phyloP scores from a whole-genome alignment of 2,329 filamentous ascomycete species.

The Albifimbria verrucaria region DNA sequence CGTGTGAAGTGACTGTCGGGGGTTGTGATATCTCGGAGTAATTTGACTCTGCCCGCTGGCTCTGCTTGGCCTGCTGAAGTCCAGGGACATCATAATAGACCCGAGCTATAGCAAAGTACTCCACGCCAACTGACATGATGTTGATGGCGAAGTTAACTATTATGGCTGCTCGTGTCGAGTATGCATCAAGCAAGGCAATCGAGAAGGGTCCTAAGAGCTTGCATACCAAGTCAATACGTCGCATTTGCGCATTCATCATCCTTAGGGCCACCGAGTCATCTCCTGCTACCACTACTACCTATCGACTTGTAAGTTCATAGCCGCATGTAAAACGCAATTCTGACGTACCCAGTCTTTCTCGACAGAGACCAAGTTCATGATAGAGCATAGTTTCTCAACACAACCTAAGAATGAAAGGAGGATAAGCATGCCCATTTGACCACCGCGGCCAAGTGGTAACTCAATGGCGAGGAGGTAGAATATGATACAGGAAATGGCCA shows the following conservation, averaged over 20 bases:
- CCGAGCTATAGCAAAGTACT: slow-evolving; percentile 48
- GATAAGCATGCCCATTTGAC: slow-evolving; percentile 25
- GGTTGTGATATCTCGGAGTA: slow-evolving; percentile 1
- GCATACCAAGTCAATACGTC: slow-evolving; percentile 59
- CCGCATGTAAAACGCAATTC: neutral
- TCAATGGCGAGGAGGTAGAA: slow-evolving; percentile 31
- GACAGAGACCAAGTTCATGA: slow-evolving; percentile 64
- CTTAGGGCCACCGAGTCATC: slow-evolving; percentile 12
- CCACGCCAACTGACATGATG: slow-evolving; percentile 41
- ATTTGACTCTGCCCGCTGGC: neutral
- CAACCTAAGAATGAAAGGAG: slow-evolving; percentile 54
- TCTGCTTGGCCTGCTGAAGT: slow-evolving; percentile 20
- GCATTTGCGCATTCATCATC: slow-evolving; percentile 56
- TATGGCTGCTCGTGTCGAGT: slow-evolving; percentile 47
- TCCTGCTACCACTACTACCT: slow-evolving; percentile 26
- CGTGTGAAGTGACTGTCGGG: neutral
- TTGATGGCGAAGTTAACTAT: slow-evolving; percentile 48
- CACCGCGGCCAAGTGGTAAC: slow-evolving; percentile 1
- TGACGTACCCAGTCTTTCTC: slow-evolving; percentile 71
- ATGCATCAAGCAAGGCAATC: slow-evolving; percentile 49
- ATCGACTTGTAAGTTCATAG: too few species aligned
- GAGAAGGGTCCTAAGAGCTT: slow-evolving; percentile 55
- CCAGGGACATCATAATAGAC: slow-evolving; percentile 23
- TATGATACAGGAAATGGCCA: slow-evolving; percentile 43
- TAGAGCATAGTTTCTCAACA: slow-evolving; percentile 63